Percentiles rank a stretch among this genome's conserved stretches.
Evolutionary conservation across 108 stramenopile species (phyloP).

Genomic region (Skeletonema marinoi): DNA sequence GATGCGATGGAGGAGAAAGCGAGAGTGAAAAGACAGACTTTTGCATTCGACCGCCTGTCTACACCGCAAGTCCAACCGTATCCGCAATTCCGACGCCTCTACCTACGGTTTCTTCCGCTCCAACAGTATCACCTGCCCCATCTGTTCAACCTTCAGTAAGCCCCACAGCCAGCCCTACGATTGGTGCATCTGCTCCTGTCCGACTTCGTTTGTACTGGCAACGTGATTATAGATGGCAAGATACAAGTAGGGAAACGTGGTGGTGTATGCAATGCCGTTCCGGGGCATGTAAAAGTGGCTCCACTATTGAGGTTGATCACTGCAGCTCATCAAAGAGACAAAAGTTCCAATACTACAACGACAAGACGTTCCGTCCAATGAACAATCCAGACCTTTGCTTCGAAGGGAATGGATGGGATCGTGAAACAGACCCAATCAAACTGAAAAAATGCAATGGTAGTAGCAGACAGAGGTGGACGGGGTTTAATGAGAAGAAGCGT

Average conservation of each 20-base stretch:
- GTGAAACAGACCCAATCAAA: conserved; percentile 7
- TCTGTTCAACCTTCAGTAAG: neutral
- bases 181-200: neutral
- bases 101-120: neutral
- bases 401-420: neutral
- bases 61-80: neutral
- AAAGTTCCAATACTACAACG: neutral
- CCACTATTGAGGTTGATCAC: neutral
- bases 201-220: conserved; percentile 59
- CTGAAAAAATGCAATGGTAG: neutral
- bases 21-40: neutral
- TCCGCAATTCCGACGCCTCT: neutral
- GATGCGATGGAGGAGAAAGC: conserved; percentile 10
- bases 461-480: neutral
- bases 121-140: neutral
- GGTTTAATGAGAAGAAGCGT: neutral
- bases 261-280: conserved; percentile 53
- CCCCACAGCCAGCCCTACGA: neutral
- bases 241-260: conserved; percentile 44
- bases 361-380: neutral
- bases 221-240: conserved; percentile 61
- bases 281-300: neutral
- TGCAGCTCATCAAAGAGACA: neutral
- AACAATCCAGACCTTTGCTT: neutral
- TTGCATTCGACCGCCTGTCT: conserved; percentile 10